Evolutionary conservation across 2,329 filamentous ascomycete genomes (phyloP), one percentile per base, ranked within the genome.

Genomic region (Penicillium occitanis): DNA sequence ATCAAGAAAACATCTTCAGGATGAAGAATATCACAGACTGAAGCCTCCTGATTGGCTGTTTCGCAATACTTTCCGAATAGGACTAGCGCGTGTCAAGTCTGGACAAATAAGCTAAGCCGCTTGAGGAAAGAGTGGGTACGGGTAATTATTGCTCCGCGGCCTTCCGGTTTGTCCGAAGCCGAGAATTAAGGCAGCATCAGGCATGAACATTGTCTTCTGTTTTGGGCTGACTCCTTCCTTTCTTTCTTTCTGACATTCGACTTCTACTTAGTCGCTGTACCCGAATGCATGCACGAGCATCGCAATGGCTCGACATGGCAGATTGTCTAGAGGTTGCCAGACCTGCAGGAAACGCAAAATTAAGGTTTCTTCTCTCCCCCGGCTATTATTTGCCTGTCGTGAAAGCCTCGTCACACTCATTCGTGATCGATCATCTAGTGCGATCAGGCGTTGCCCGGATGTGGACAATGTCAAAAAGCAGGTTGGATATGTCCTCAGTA

Each of bases 311-410:
- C 69, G 69, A n/a, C 69, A 69, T 68, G 87, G 87, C 50, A 88
- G 88, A 77, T 86, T 88, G 72, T 89, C 87, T 0, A 80, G 83
- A 78, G 90, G 89, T 71, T 92, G 90, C 72, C 89, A 90, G 79
- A 91, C 89, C 86, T 92, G 90, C 75, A 86, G 89, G 74, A 89
- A 85, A 42, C 84, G 90, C 69, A 84, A 89, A 71, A 91, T 92
- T 74, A 91, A 91, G 85, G 90, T 90, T 13, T 37, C 22, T 40
- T 37, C 30, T 37, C 37, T 33, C 42, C 7, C 7, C 10, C 14
- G 35, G 28, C 17, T 17, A 55, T 55, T 55, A 35, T 30, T 35
- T 35, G 7, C 8, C 17, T 25, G 14, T 35, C 17, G 14, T 33
- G 50, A 53, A 53, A 53, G 48, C 51, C 35, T 11, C 17, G 17